A percentile compares a stretch with the other conserved stretches of the same genome.
These are phyloP conservation scores for Musa acuminata DNA, from an alignment of 176 grass and related monocot genomes.

Conservation along the genomic window DNA sequence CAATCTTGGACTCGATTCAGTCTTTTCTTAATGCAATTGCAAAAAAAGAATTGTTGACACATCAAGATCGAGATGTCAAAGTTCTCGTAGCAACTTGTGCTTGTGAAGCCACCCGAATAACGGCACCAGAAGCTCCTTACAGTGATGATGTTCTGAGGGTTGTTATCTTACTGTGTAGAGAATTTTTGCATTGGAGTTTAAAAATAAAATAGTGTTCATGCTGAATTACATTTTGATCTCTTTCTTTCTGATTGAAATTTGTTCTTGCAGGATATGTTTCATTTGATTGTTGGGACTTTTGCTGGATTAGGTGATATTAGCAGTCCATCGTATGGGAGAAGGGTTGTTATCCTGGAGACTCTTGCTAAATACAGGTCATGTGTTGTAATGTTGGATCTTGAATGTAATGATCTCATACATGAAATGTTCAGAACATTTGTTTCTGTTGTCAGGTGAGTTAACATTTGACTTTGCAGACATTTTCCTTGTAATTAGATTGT, in stretches of 20 bases:
- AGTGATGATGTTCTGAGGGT: constrained; percentile 90
- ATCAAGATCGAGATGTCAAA: constrained; percentile 78
- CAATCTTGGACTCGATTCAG: constrained; percentile 66
- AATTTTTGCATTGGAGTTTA: background rate
- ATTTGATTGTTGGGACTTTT: constrained; percentile 87
- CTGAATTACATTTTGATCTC: background rate
- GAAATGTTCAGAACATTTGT: constrained; percentile 86
- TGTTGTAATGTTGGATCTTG: constrained; percentile 99
- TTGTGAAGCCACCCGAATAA: constrained; percentile 98
- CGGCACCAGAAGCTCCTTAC: constrained; percentile 95
- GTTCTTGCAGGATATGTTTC: constrained; percentile 75
- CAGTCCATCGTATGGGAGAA: constrained; percentile 58
- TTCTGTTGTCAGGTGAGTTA: constrained; percentile 53
- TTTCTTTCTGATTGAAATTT: constrained; percentile 10
- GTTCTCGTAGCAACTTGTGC: constrained; percentile 85
- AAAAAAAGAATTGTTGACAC: constrained; percentile 79
- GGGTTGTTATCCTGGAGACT: constrained; percentile 90
- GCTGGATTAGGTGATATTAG: constrained; percentile 57
- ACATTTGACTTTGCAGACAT: background rate
- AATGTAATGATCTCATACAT: constrained; percentile 94
- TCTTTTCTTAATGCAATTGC: constrained; percentile 65
- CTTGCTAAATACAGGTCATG: constrained; percentile 95
- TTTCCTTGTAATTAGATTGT: background rate
- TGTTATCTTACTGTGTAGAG: constrained; percentile 6
- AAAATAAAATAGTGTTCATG: background rate